Conservation (phyloP, 73 alveolate species). For the Breviolum minutum region DNA sequence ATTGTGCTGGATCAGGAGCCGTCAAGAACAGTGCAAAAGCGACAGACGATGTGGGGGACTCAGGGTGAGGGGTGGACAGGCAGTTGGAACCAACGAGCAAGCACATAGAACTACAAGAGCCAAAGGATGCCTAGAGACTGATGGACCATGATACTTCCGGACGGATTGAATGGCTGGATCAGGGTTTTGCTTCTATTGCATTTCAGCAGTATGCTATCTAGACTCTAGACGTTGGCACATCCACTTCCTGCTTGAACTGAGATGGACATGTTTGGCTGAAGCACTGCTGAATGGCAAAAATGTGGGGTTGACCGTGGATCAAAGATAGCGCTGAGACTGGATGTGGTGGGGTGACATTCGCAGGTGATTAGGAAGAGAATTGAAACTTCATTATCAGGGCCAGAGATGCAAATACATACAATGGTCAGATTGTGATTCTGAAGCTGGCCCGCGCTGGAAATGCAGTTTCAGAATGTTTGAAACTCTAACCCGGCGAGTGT, state of each 20-base stretch:
- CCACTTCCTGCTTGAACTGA: not conserved
- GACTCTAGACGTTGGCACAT: not conserved
- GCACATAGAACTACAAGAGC: not conserved
- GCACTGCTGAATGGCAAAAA: not conserved
- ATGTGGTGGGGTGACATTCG: not conserved
- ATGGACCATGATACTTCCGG: not conserved
- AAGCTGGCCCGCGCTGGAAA: not conserved
- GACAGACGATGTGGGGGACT: constrained; percentile 5
- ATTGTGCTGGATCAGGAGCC: not conserved
- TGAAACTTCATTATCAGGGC: not conserved
- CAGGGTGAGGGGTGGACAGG: not conserved
- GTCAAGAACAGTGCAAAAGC: not conserved
- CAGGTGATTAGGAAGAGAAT: not conserved
- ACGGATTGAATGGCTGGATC: too few relatives aligned
- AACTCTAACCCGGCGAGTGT: too few relatives aligned
- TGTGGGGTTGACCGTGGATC: not conserved
- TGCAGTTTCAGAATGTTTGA: not conserved
- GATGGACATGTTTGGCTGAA: constrained; percentile 54
- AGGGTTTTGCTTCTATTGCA: not conserved
- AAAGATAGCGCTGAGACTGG: not conserved
- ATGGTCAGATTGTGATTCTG: not conserved
- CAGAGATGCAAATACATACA: not conserved
- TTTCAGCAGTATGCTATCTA: not conserved
- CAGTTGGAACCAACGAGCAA: not conserved
- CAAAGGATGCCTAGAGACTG: not conserved